Evolutionary conservation across 2,329 filamentous ascomycete species (phyloP), one percentile per base, ranked within the genome.

Genomic region (Trichoderma gracile): DNA sequence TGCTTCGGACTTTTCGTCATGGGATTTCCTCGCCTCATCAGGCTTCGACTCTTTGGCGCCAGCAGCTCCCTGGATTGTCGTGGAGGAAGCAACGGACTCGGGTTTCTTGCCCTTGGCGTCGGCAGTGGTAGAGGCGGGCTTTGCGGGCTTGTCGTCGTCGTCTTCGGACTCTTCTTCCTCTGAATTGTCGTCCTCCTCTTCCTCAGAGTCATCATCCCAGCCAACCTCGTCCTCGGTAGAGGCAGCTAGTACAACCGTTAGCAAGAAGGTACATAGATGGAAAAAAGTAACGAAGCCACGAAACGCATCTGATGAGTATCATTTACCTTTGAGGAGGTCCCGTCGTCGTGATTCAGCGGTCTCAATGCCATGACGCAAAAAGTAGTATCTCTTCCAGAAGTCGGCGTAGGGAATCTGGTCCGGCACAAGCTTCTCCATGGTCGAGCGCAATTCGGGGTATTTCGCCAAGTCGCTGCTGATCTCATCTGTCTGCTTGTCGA

Each of bases 331-430:
- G 23, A 99, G 81, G 64, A 99, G 84, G 76, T 99, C 95, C 71
- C 90, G 88, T 75, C 95, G 84, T 76, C 92, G 88, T 72, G 90
- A 88, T 79, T 99, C 95, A 65, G 97, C 93, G 27, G 91, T 93
- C 80, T 98, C 94, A 68, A 99, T 90, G 17, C 95, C 92, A 73
- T 96, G 90, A 72, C 94, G 85, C 68, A 98, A 79, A 80, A 97
- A 99, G 76, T 98, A 98, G 78, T 99, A 99, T 63, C 95, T 85
- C 74, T 86, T 90, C 94, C 95, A 99, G 75, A 99, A 99, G 59
- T 90, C 86, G 59, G 82, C 84, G 73, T 99, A 99, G 40, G 93
- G 85, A n/a, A 97, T 91, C 70, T 87, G 86, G 76, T 93, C 93
- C 1, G 95, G 95, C n/a, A 99, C 95, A 63, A 97, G 80, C 79